Conservation (phyloP, 176 grass and related monocot genomes). For the Hordeum marinum region DNA sequence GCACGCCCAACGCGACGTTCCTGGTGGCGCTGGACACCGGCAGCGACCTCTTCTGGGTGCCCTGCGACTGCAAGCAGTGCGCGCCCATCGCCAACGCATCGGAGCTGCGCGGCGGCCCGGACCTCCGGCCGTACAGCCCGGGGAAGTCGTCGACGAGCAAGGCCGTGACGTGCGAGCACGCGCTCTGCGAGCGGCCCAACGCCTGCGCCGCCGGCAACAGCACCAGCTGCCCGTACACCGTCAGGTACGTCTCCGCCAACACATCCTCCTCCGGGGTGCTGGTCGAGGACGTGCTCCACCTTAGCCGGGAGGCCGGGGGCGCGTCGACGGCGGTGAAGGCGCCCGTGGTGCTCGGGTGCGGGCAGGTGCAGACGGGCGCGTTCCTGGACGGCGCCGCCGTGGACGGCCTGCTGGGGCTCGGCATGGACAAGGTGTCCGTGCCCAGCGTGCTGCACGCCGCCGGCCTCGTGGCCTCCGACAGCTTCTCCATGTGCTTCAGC, state of each 20-base stretch:
- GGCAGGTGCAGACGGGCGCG: conserved; percentile 53
- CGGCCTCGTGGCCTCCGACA: conserved; percentile 38
- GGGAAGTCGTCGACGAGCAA: conserved; percentile 67
- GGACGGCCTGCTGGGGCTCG: conserved; percentile 72
- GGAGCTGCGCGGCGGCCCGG: background rate
- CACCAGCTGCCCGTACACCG: conserved; percentile 48
- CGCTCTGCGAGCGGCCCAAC: conserved; percentile 42
- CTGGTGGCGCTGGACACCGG: conserved; percentile 88
- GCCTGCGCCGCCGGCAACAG: conserved; percentile 38
- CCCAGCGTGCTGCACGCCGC: conserved; percentile 38
- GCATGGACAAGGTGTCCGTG: conserved; percentile 52
- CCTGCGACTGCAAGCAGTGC: conserved; percentile 86
- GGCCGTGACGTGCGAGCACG: conserved; percentile 39
- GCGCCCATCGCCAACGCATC: conserved; percentile 11
- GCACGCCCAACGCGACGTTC: conserved; percentile 84
- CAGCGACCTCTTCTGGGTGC: conserved; percentile 92
- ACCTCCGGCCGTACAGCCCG: conserved; percentile 47
- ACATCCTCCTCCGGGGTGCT: conserved; percentile 70
- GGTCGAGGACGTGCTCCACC: conserved; percentile 66
- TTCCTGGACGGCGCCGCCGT: conserved; percentile 26
- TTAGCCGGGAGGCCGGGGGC: conserved; percentile 23
- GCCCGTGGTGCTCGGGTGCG: conserved; percentile 74
- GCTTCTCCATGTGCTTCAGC: conserved; percentile 93
- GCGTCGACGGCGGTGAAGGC: conserved; percentile 9
- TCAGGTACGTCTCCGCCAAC: conserved; percentile 41